phyloP scores from a whole-genome alignment of 2,329 filamentous ascomycete genomes.

The Huntiella moniliformis region DNA sequence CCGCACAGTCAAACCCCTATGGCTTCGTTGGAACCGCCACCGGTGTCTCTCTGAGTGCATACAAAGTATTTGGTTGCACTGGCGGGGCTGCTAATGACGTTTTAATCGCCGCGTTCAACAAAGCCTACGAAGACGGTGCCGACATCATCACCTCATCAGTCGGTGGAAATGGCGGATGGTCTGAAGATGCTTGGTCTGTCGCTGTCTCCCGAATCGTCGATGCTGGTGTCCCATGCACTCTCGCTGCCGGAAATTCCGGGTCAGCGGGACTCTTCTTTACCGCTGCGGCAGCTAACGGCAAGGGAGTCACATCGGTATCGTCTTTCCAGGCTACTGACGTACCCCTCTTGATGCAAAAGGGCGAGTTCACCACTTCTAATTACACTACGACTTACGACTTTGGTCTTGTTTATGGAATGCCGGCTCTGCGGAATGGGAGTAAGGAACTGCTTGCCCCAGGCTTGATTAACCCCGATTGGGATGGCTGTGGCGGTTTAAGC shows the following conservation, averaged over 20 bases:
- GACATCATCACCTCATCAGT: constrained; percentile 38
- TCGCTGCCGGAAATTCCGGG: constrained; percentile 34
- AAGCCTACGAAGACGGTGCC: constrained; percentile 37
- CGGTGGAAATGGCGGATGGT: constrained; percentile 30
- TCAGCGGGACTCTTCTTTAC: constrained; percentile 27
- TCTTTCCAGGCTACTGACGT: constrained; percentile 17
- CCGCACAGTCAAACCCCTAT: constrained; percentile 9
- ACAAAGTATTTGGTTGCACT: constrained; percentile 36
- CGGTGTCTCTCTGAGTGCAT: constrained; percentile 34
- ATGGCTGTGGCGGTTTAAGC: neutral
- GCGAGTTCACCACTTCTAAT: neutral
- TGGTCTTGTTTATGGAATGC: neutral
- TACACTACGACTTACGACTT: neutral
- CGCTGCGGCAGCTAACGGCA: constrained; percentile 28
- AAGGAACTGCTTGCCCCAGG: neutral
- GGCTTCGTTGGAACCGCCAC: constrained; percentile 32
- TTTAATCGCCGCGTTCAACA: constrained; percentile 38
- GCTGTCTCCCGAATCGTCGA: constrained; percentile 33
- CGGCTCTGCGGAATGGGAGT: neutral
- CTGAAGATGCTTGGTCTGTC: constrained; percentile 30
- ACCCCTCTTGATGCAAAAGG: neutral
- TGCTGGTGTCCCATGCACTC: constrained; percentile 32
- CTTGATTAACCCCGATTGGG: neutral
- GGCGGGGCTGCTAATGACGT: constrained; percentile 34
- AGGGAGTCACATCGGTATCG: constrained; percentile 28